Evolutionary conservation across 352 stramenopile species (phyloP).

Genomic region (Globisporangium rhizosaccharum): DNA sequence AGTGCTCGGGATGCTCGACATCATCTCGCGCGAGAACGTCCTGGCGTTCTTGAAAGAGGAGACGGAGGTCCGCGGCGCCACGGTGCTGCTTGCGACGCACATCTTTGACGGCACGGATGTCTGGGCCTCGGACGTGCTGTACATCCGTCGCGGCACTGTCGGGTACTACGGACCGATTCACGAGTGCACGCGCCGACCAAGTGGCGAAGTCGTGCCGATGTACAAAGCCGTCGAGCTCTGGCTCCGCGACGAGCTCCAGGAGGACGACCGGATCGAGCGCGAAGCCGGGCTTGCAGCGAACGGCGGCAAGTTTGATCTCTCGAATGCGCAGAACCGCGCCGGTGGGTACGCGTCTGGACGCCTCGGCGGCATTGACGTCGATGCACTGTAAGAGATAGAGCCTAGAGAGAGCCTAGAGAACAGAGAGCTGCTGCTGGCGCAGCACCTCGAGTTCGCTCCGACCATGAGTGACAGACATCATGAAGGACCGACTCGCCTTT

Average conservation of each 20-base stretch:
- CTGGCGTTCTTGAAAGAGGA: constrained; percentile 90
- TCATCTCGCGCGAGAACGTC: constrained; percentile 93
- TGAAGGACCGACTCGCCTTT: too few species aligned
- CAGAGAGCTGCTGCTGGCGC: constrained; percentile 20
- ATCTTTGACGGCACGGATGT: constrained; percentile 98
- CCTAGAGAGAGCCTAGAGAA: not conserved
- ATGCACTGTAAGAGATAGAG: constrained; percentile 12
- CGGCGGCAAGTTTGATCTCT: constrained; percentile 38
- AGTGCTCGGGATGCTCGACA: constrained; percentile 96
- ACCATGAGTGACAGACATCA: too few species aligned
- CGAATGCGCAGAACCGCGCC: constrained; percentile 70
- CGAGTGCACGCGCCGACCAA: constrained; percentile 51
- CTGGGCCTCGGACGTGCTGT: constrained; percentile 94
- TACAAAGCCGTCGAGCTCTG: constrained; percentile 90
- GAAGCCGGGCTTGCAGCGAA: constrained; percentile 35
- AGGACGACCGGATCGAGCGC: constrained; percentile 67
- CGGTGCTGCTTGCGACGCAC: constrained; percentile 86
- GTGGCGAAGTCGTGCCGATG: constrained; percentile 77
- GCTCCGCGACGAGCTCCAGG: constrained; percentile 88
- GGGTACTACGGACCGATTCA: constrained; percentile 60
- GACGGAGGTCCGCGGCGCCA: constrained; percentile 50
- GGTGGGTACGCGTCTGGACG: constrained; percentile 67
- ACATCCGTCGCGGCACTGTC: constrained; percentile 68
- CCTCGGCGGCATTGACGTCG: constrained; percentile 56
- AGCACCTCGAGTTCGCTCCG: constrained; percentile 6